Percentiles rank a stretch among this genome's conserved stretches.
Evolutionary conservation across 1,284 basidiomycete genomes (phyloP).

Genomic region (Lentinula novae-zelandiae): DNA sequence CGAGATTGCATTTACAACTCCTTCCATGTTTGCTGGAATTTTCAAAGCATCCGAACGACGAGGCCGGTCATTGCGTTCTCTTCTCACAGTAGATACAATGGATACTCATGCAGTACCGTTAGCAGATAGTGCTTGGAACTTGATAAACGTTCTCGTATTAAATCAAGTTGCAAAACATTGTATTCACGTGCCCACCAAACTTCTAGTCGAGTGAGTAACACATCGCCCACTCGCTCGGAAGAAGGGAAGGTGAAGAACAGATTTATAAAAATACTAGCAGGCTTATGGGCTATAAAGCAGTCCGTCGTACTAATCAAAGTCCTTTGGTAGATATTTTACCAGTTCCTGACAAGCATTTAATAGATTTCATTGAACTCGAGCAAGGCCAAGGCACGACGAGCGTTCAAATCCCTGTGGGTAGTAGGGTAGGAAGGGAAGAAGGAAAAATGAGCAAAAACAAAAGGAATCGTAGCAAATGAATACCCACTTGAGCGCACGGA

Average conservation of each 20-base stretch:
- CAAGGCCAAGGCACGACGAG: not conserved
- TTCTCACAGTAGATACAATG: too few relatives aligned
- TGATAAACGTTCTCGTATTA: too few relatives aligned
- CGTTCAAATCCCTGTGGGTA: not conserved
- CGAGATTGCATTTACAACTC: too few relatives aligned
- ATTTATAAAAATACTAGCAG: not conserved
- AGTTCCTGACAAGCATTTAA: not conserved
- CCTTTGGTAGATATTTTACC: not conserved
- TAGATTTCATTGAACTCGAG: not conserved
- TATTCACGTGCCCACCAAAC: not conserved
- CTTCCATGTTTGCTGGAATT: too few relatives aligned
- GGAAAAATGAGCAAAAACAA: not conserved
- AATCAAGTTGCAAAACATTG: not conserved
- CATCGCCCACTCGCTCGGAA: not conserved
- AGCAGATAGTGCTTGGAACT: too few relatives aligned
- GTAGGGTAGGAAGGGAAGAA: not conserved
- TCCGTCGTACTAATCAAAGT: not conserved
- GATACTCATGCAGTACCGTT: too few relatives aligned
- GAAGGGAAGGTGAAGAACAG: not conserved
- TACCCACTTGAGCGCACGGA: slow-evolving; percentile 7
- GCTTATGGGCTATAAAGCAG: not conserved
- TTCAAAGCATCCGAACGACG: too few relatives aligned
- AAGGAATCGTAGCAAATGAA: not conserved
- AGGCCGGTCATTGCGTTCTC: too few relatives aligned
- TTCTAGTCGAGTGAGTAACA: not conserved